Conservation (phyloP, 1,284 basidiomycete genomes). For the Waitea zeae region DNA sequence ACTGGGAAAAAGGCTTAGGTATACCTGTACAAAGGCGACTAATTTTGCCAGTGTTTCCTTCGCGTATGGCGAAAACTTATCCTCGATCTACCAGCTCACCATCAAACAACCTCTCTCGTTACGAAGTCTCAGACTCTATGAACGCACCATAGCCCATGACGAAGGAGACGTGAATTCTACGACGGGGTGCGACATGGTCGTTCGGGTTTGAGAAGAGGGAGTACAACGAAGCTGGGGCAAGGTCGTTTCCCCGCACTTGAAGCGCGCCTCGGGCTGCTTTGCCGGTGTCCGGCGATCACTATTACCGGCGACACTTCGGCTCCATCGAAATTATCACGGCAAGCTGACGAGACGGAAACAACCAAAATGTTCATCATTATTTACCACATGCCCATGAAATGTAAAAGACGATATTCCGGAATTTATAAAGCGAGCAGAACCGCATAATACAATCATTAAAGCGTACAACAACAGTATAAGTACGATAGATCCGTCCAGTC, state of each 20-base stretch:
- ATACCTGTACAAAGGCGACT: slow-evolving; percentile 71
- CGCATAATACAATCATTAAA: too few species aligned
- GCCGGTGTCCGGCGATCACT: too few species aligned
- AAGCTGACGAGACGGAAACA: too few species aligned
- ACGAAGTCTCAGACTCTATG: slow-evolving; percentile 1
- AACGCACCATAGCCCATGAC: slow-evolving; percentile 64
- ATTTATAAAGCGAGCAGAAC: too few species aligned
- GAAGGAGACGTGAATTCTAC: slow-evolving; percentile 59
- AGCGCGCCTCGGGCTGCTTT: not conserved
- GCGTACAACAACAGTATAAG: too few species aligned
- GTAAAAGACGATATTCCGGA: too few species aligned
- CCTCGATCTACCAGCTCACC: slow-evolving; percentile 50
- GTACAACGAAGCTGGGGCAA: not conserved
- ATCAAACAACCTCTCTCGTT: not conserved
- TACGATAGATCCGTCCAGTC: too few species aligned
- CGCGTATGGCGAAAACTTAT: slow-evolving; percentile 79
- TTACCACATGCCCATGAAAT: too few species aligned
- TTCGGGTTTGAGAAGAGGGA: slow-evolving; percentile 5
- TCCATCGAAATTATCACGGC: too few species aligned
- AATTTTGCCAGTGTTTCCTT: slow-evolving; percentile 78
- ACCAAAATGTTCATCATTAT: too few species aligned
- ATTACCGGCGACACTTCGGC: too few species aligned
- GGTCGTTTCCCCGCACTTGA: not conserved
- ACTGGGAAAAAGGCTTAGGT: too few species aligned
- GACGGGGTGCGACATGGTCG: slow-evolving; percentile 46